Evolutionary conservation across 2,329 filamentous ascomycete species (phyloP), one percentile per base, ranked within the genome.

Genomic region (Coleophoma eucalyptorum): DNA sequence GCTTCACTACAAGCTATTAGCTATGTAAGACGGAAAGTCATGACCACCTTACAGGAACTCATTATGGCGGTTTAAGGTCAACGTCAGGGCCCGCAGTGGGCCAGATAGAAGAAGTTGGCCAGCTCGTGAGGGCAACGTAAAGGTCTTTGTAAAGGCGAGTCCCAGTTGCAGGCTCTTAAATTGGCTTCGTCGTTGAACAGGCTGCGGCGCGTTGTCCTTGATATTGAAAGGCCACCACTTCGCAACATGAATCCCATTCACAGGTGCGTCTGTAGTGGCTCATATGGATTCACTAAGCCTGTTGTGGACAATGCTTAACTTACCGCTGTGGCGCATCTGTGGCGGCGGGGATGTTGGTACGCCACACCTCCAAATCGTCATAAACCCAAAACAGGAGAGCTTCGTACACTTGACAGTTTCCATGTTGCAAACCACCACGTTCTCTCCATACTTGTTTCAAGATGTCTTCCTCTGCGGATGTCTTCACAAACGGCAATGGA

Each of bases 1-100:
- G 94, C 77, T 99, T 99, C 70, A 99, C 94, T 97, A 58, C 50
- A 51, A 51, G 38, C 32, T 32, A 52, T 63, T 37, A 64, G 59
- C 42, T 37, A 43, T 45, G 38, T 16, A 52, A 37, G 3, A 46
- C 38, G 49, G 56, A 54, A 53, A 48, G 50, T 37, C 50, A 48
- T 41, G 46, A 51, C 46, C 21, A 43, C 40, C 60, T 57, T 59
- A 67, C 65, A 58, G 49, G 65, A 68, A 56, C 65, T 67, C 65
- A 68, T 68, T 40, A 46, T 64, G 55, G 56, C 56, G 55, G 50
- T 51, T 38, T 38, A 11, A 38, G 35, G 35, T 38, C 35, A 38
- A 38, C 35, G 50, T 58, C 45, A 49, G 51, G 62, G 56, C 62
- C 64, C 62, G 58, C 55, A 54, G 59, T 60, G 64, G 64, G 64